These are phyloP conservation scores for Rhodotorula toruloides DNA, from an alignment of 768 basidiomycete genomes.

Conservation along the genomic window DNA sequence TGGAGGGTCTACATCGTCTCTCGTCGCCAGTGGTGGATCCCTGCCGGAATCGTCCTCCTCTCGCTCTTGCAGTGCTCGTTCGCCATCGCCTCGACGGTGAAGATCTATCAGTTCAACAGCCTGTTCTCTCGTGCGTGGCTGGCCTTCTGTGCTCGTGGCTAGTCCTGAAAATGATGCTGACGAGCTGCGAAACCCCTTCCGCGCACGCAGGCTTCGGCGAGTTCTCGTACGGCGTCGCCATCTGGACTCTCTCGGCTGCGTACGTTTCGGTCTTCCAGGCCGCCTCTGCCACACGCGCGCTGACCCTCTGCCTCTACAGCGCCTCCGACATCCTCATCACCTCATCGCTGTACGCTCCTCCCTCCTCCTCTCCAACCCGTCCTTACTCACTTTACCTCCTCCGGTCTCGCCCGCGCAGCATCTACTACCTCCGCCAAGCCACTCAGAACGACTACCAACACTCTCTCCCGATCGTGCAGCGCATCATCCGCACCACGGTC, in stretches of 20 bases:
- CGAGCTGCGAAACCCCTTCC: too few relatives aligned
- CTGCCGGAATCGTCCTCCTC: constrained; percentile 6
- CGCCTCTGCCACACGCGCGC: too few relatives aligned
- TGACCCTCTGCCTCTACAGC: background rate
- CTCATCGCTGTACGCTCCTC: constrained; percentile 1
- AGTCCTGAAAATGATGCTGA: background rate
- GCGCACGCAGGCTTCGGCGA: constrained; percentile 3
- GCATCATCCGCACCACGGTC: constrained; percentile 1
- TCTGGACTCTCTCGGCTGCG: constrained; percentile 8
- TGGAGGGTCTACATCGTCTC: constrained; percentile 17
- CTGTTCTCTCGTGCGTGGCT: constrained; percentile 1
- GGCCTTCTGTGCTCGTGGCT: background rate
- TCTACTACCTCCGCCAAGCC: background rate
- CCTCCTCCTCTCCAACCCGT: background rate
- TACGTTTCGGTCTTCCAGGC: background rate
- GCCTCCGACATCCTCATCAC: constrained; percentile 31
- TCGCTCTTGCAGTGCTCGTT: constrained; percentile 2
- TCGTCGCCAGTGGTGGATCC: background rate
- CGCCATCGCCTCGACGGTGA: constrained; percentile 12
- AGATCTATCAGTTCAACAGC: constrained; percentile 17
- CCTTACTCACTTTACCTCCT: background rate
- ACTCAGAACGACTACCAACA: background rate
- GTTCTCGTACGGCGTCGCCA: constrained; percentile 11
- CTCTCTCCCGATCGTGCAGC: constrained; percentile 1
- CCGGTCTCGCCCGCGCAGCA: background rate